Evolutionary conservation across 768 basidiomycete species (phyloP).

Genomic region (Tulasnella sp.): DNA sequence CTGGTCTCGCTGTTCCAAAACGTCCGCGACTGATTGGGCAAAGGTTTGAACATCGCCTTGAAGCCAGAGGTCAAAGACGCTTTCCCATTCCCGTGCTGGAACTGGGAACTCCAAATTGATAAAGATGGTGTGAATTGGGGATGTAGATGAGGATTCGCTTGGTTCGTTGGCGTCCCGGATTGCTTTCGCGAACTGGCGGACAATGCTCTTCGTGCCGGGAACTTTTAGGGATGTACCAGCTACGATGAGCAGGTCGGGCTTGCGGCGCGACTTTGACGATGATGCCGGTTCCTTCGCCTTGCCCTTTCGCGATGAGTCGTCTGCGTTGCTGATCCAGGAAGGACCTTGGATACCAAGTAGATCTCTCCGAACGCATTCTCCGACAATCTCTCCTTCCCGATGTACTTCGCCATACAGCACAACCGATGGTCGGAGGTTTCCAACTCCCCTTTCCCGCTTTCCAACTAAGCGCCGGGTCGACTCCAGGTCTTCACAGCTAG

Average conservation of each 20-base stretch:
- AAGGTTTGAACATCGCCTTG: conserved; percentile 83
- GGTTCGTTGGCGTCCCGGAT: conserved; percentile 34
- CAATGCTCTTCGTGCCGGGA: conserved; percentile 86
- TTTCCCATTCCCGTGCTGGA: conserved; percentile 80
- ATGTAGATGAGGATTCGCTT: background rate
- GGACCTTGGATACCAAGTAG: conserved; percentile 45
- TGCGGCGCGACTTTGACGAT: conserved; percentile 28
- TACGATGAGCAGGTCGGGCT: conserved; percentile 78
- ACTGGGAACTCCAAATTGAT: conserved; percentile 83
- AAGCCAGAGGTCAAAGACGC: conserved; percentile 83
- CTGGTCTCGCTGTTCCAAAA: background rate
- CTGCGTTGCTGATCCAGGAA: background rate
- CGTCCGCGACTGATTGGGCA: conserved; percentile 50
- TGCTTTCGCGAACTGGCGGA: conserved; percentile 64
- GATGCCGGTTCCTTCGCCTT: background rate
- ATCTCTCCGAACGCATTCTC: conserved; percentile 68
- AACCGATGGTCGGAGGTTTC: conserved; percentile 74
- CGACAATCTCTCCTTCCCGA: conserved; percentile 79
- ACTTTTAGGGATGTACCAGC: conserved; percentile 86
- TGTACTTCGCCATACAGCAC: conserved; percentile 88
- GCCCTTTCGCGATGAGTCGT: background rate
- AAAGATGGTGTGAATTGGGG: conserved; percentile 48
- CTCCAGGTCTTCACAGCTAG: conserved; percentile 65
- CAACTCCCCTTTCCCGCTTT: conserved; percentile 72
- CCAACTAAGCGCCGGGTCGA: conserved; percentile 61